phyloP scores from a whole-genome alignment of 495 filamentous ascomycete genomes.

The Neurospora sp. region DNA sequence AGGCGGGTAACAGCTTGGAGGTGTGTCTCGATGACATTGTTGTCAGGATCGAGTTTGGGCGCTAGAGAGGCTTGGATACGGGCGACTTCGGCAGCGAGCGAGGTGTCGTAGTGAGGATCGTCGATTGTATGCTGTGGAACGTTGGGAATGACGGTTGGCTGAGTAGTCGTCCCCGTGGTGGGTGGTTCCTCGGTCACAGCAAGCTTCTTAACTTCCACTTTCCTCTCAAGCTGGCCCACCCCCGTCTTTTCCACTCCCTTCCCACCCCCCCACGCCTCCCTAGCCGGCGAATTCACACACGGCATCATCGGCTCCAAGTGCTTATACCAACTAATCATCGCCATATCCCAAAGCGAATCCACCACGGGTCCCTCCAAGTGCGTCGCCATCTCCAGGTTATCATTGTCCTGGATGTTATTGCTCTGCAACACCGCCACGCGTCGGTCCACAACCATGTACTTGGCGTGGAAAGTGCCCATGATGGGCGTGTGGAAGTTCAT shows the following conservation, averaged over 20 bases:
- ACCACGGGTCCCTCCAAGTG: conserved; percentile 69
- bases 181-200: background rate
- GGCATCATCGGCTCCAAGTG: conserved; percentile 52
- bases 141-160: conserved; percentile 8
- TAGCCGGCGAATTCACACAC: conserved; percentile 40
- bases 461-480: conserved; percentile 67
- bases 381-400: conserved; percentile 73
- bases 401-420: conserved; percentile 71
- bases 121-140: conserved; percentile 47
- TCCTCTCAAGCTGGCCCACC: background rate
- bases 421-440: conserved; percentile 57
- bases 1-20: conserved; percentile 49
- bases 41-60: conserved; percentile 21
- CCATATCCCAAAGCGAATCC: conserved; percentile 62
- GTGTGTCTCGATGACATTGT: conserved; percentile 27
- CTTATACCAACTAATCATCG: conserved; percentile 61
- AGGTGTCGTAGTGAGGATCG: conserved; percentile 52
- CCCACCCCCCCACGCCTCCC: conserved; percentile 11
- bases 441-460: conserved; percentile 68
- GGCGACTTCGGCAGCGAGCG: conserved; percentile 46
- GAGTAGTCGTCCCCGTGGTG: background rate
- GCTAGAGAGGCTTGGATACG: conserved; percentile 46
- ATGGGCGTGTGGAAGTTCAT: conserved; percentile 64
- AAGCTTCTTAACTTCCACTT: background rate
- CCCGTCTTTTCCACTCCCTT: background rate